A percentile compares a stretch with the other conserved stretches of the same genome.
Conservation (phyloP, 2,329 filamentous ascomycete species). For the Calonectria naviculata region DNA sequence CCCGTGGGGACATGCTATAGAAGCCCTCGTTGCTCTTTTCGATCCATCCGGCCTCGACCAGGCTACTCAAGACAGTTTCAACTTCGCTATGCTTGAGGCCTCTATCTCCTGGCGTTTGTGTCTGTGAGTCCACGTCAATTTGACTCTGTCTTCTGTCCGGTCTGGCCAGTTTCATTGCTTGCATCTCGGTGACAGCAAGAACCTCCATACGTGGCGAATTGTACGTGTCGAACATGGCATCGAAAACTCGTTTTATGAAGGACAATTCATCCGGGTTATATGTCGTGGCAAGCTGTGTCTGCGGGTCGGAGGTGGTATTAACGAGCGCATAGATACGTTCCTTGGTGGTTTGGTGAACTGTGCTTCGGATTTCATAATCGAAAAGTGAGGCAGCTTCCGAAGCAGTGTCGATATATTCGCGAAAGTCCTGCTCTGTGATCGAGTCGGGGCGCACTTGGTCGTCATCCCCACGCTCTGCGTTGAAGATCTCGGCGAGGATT, state of each 20-base stretch:
- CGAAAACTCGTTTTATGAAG: conserved; percentile 88
- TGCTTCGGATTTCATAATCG: conserved; percentile 87
- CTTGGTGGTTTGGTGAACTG: conserved; percentile 74
- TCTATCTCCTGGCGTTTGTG: conserved; percentile 54
- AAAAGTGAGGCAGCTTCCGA: conserved; percentile 81
- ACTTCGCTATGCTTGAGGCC: conserved; percentile 83
- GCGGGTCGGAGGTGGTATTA: conserved; percentile 85
- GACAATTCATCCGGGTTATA: conserved; percentile 86
- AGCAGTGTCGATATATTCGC: conserved; percentile 74
- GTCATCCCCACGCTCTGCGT: conserved; percentile 55
- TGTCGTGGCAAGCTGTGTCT: conserved; percentile 88
- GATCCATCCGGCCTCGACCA: conserved; percentile 88
- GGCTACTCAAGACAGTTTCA: conserved; percentile 73
- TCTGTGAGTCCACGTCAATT: conserved; percentile 45
- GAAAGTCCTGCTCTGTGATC: conserved; percentile 75
- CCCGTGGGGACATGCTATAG: conserved; percentile 81
- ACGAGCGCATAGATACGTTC: conserved; percentile 84
- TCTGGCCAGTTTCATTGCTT: conserved; percentile 78
- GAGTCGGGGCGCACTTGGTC: conserved; percentile 65
- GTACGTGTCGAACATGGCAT: conserved; percentile 91
- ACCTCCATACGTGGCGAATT: conserved; percentile 85
- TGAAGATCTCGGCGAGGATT: conserved; percentile 81
- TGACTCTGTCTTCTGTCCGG: conserved; percentile 54
- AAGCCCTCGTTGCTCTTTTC: conserved; percentile 78
- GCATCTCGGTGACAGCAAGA: conserved; percentile 83